phyloP scores from a whole-genome alignment of 768 basidiomycete species.

The Kwoniella sp. region DNA sequence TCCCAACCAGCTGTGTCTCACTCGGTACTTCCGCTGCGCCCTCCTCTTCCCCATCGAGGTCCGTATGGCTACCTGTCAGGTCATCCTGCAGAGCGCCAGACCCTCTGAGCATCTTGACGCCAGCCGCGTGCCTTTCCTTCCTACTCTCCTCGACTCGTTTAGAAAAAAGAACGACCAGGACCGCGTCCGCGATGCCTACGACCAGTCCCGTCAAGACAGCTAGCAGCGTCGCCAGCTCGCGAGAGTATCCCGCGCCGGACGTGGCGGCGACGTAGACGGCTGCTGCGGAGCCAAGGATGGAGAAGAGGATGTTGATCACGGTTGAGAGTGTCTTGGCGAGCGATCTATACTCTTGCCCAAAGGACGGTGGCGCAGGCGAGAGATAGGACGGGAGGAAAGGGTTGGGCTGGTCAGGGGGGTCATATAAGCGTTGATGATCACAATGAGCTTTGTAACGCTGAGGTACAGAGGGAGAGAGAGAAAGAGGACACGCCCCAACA shows the following conservation, averaged over 20 bases:
- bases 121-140: conserved; percentile 5
- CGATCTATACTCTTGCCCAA: conserved; percentile 27
- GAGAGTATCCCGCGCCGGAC: conserved; percentile 27
- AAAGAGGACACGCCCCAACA: neutral
- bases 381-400: conserved; percentile 37
- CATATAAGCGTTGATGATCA: neutral
- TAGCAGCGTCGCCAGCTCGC: conserved; percentile 26
- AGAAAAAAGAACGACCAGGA: conserved; percentile 31
- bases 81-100: neutral
- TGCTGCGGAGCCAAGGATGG: conserved; percentile 31
- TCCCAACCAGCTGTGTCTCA: neutral
- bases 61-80: neutral
- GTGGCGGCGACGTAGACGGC: conserved; percentile 35
- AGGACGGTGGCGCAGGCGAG: conserved; percentile 16
- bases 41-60: neutral
- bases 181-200: conserved; percentile 35
- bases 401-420: no score
- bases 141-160: conserved; percentile 11
- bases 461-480: neutral
- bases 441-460: neutral
- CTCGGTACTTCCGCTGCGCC: neutral
- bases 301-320: conserved; percentile 40
- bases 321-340: conserved; percentile 29
- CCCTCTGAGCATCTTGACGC: conserved; percentile 11
- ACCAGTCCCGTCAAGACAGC: conserved; percentile 28